Evolutionary conservation across 1,139 yeast species (phyloP).

Genomic region (Lodderomyces theae): DNA sequence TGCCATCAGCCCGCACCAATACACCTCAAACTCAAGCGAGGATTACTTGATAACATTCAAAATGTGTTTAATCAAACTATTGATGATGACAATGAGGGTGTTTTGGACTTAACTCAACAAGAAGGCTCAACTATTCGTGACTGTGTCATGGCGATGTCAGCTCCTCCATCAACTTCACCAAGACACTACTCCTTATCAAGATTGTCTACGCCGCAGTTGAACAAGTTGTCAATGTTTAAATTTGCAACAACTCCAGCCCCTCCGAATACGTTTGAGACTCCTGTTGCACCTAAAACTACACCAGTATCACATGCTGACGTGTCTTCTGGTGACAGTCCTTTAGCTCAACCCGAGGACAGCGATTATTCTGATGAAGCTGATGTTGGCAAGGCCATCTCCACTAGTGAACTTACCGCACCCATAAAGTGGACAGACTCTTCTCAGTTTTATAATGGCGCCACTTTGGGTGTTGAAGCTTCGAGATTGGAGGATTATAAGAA

Average conservation of each 20-base stretch:
- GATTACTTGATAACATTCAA: not conserved
- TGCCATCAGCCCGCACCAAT: not conserved
- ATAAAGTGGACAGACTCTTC: not conserved
- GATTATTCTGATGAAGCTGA: not conserved
- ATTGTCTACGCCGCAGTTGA: not conserved
- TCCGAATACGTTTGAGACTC: not conserved
- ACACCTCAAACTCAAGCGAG: not conserved
- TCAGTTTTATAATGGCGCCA: not conserved
- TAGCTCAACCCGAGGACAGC: too few relatives aligned
- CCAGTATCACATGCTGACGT: not conserved
- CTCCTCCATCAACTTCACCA: not conserved
- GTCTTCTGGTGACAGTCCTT: not conserved
- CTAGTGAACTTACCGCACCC: too few relatives aligned
- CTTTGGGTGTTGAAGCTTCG: not conserved
- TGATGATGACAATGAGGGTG: constrained; percentile 1
- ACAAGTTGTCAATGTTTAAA: not conserved
- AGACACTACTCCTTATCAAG: not conserved
- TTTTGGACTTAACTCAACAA: not conserved
- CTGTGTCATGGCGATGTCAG: not conserved
- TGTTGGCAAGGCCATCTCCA: not conserved
- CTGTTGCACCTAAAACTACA: not conserved
- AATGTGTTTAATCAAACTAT: constrained; percentile 1
- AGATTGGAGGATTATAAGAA: not conserved
- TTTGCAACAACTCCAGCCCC: not conserved
- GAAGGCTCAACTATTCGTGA: not conserved